Base-by-base conservation (phyloP, 1,284 basidiomycete species). In the Psilocybe mexicana region DNA sequence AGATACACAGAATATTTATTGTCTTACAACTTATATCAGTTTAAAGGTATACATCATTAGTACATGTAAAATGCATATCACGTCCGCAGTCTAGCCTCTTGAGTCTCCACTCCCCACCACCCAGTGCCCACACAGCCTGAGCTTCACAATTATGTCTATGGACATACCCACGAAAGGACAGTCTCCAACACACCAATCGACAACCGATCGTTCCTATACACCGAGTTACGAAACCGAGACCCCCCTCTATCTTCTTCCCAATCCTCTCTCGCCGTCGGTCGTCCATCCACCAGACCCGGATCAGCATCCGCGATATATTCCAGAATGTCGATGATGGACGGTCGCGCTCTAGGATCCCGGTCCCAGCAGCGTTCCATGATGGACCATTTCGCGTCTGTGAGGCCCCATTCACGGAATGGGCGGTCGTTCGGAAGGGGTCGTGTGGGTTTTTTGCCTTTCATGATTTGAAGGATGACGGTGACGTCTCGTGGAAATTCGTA, bases 361-460 rank as follows among this genome's bases (percentile, higher is more conserved):
- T 38, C 28, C 66, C 64, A 68, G 53, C 68, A 68, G 3, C 54
- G 33, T 30, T 65, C 56, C 61, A 67, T 69, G 28, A 66, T 33
- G 7, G 14, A 6, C 66, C 67, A 69, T 2, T 66, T 52, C 7
- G 48, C 45, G 11, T 63, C 61, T 25, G 65, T 65, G 12, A 69
- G 47, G 0, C 65, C 64, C 59, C 61, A 66, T 36, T 54, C 38
- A 1, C 30, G 30, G 52, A 59, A 66, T 23, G 64, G 51, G 0
- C 18, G 35, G 45, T 59, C 61, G 6, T 54, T 18, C 0, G 54
- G 36, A 24, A 38, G 14, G 10, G 69, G 69, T 8, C 54, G 55
- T 4, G 54, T 46, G 12, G 69, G 69, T 14, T 63, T 60, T 42
- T 58, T 56, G 11, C 66, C 68, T n/a, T 55, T 36, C 33, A 58